Base-by-base conservation (phyloP, 2,329 filamentous ascomycete genomes). In the Colletotrichum tropicicola region DNA sequence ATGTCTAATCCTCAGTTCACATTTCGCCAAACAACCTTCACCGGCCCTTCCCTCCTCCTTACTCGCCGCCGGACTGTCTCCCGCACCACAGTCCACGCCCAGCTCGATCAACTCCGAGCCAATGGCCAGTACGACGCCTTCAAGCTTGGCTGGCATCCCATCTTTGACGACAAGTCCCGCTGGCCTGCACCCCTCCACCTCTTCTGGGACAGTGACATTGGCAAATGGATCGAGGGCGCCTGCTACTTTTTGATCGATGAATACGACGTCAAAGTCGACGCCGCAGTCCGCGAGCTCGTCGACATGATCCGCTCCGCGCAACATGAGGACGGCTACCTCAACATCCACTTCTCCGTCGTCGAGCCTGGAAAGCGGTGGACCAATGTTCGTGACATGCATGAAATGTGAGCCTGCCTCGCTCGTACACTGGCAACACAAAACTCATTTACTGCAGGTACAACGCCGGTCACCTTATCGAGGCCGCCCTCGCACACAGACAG, bases 171-270 rank as follows among this genome's bases (percentile, higher is more conserved):
- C 49, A 73, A 79, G 53, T 79, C 80, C 25, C 54, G 53, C 37
- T 88, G 84, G 83, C 87, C 87, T 0, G 79, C 88, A 1, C 85
- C 86, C 0, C 83, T 85, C 21, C 85, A 87, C 68, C 74, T 87
- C 1, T 89, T 89, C 70, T 89, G 87, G 86, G 87, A 89, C 69
- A 80, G 78, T 68, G 76, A 69, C 55, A 54, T 87, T 19, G 86
- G 81, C 10, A 89, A 89, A 73, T 89, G 86, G 85, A 86, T 89
- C 53, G 87, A 90, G 73, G 86, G 83, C 0, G 87, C 86, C 3
- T 88, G 85, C 66, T 89, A 89, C 67, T 83, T 87, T 68, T 74
- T 87, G 8, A 70, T 69, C 27, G 73, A 78, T 45, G 67, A 79
- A 13, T 74, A 80, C 17, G 79, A 85, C 60, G 71, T 73, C 0